Evolutionary conservation across 2,329 filamentous ascomycete genomes (phyloP).

Genomic region (Xylariaceae sp.): DNA sequence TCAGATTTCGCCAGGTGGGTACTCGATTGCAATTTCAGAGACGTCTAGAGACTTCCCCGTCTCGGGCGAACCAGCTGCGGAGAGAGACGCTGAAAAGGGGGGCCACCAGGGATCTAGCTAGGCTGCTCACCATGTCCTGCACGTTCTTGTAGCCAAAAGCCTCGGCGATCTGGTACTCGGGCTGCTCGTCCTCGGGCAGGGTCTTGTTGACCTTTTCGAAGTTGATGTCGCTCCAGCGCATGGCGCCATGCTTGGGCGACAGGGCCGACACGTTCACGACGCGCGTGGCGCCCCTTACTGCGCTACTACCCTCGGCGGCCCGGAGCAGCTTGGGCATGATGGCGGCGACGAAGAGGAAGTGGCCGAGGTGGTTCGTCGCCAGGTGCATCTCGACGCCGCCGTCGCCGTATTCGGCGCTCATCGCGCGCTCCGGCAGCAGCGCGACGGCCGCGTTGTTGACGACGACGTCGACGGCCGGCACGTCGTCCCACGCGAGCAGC

Average conservation of each 20-base stretch:
- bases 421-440: slow-evolving; percentile 24
- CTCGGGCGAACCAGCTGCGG: too few relatives aligned
- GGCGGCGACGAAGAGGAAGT: slow-evolving; percentile 38
- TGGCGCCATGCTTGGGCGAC: slow-evolving; percentile 16
- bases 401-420: slow-evolving; percentile 21
- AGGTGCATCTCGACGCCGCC: slow-evolving; percentile 39
- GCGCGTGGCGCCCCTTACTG: slow-evolving; percentile 18
- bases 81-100: too few relatives aligned
- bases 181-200: slow-evolving; percentile 25
- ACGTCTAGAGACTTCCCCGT: too few relatives aligned
- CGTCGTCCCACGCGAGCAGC: slow-evolving; percentile 26
- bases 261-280: slow-evolving; percentile 34
- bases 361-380: slow-evolving; percentile 36
- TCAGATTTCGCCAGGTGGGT: too few relatives aligned
- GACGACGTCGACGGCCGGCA: slow-evolving; percentile 31
- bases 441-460: slow-evolving; percentile 40
- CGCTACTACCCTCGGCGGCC: slow-evolving; percentile 14
- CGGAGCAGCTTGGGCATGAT: slow-evolving; percentile 35
- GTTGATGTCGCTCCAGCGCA: slow-evolving; percentile 29
- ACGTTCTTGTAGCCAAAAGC: slow-evolving; percentile 16
- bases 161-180: slow-evolving; percentile 15
- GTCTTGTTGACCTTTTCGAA: slow-evolving; percentile 26
- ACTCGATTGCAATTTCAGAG: too few relatives aligned
- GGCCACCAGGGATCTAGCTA: too few relatives aligned
- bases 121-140: too few relatives aligned